Evolutionary conservation across 208 protist genomes (phyloP), one percentile per base, ranked within the genome.

Genomic region (Plasmodiophora brassicae): DNA sequence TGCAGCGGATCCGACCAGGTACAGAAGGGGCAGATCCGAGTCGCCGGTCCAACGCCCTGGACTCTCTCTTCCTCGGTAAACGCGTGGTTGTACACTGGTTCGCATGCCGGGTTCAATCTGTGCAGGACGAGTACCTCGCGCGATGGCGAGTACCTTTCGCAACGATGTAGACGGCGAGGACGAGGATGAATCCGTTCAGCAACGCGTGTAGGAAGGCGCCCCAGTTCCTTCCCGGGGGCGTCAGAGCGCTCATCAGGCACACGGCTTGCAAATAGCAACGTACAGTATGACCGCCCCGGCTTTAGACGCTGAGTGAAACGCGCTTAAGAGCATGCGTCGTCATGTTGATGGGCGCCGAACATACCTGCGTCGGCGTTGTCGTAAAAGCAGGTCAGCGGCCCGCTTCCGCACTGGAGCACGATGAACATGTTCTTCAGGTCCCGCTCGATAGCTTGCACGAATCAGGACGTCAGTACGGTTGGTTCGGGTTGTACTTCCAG

Each of bases 351-450:
- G 5, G n/a, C n/a, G n/a, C n/a, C n/a, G n/a, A 36, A 78, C n/a
- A 38, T 14, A 78, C 65, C 65, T 32, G 41, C 5, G 10, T 78
- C 65, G 14, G 41, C 65, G 10, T n/a, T 44, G 41, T 78, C 65
- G 41, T 78, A 78, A 36, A 38, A 78, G 65, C 65, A 78, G 32
- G 41, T 32, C 10, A 5, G 10, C 32, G 65, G 5, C 32, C 14
- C 14, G 5, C 32, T 14, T 5, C 65, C 65, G 41, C 65, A 78
- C 41, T 78, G 65, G 5, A 78, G 65, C 32, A 78, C 65, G n/a
- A 36, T 5, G n/a, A 78, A 78, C 65, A 78, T 78, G n/a, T 78
- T 78, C n/a, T 78, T 78, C n/a, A 78, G 41, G 32, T 14, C n/a
- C 41, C 65, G 32, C 41, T 78, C 65, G 32, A 78, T 78, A 32